Evolutionary conservation across 495 filamentous ascomycete genomes (phyloP).

Genomic region (Chaetomidium leptoderma): DNA sequence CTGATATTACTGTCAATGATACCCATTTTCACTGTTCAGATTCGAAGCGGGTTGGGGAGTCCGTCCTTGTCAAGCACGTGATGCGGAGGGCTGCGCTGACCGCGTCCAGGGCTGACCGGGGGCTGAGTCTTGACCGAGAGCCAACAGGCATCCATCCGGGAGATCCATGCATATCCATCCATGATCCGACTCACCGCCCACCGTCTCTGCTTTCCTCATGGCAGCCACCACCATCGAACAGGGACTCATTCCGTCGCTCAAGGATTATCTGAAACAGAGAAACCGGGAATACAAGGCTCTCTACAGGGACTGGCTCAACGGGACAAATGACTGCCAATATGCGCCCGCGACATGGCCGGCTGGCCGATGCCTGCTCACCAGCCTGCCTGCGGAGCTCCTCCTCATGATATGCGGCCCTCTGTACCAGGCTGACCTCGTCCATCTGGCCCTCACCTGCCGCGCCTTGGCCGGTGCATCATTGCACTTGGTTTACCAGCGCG

Average conservation of each 20-base stretch:
- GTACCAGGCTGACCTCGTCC: slow-evolving; percentile 22
- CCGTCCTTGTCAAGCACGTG: too few species aligned
- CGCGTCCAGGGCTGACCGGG: too few species aligned
- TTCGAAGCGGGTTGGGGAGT: too few species aligned
- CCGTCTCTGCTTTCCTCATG: not conserved
- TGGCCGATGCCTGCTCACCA: slow-evolving; percentile 14
- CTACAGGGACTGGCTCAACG: not conserved
- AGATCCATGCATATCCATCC: too few species aligned
- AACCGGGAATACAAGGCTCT: slow-evolving; percentile 5
- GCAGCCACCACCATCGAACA: not conserved
- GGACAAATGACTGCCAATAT: not conserved
- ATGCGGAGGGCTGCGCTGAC: too few species aligned
- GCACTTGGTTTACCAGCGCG: slow-evolving; percentile 13
- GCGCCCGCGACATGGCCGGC: slow-evolving; percentile 10
- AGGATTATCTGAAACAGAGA: not conserved
- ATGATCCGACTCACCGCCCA: not conserved
- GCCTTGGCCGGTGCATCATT: not conserved
- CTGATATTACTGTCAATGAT: slow-evolving; percentile 22
- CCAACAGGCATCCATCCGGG: too few species aligned
- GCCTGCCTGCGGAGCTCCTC: slow-evolving; percentile 17
- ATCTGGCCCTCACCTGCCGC: slow-evolving; percentile 18
- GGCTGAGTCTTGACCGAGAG: too few species aligned
- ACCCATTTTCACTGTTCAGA: slow-evolving; percentile 10
- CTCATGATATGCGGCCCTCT: slow-evolving; percentile 9
- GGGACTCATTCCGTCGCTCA: not conserved